phyloP scores from a whole-genome alignment of 1,284 basidiomycete genomes.

The Exsudoporus floridanus region DNA sequence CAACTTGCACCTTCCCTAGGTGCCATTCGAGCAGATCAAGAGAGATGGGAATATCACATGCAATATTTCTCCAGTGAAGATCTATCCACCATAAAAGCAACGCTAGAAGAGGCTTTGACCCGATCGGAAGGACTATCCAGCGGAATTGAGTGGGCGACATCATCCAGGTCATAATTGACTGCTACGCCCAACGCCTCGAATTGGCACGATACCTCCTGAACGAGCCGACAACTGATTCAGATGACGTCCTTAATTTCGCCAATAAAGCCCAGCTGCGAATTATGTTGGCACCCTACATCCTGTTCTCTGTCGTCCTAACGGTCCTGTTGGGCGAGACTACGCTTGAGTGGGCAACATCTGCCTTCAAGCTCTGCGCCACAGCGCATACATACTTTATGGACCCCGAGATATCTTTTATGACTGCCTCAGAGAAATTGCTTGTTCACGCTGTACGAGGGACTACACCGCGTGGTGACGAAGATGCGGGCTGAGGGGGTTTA shows the following conservation, averaged over 20 bases:
- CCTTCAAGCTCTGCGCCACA: slow-evolving; percentile 32
- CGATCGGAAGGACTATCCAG: slow-evolving; percentile 22
- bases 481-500: slow-evolving; percentile 44
- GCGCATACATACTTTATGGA: slow-evolving; percentile 35
- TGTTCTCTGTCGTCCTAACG: background rate
- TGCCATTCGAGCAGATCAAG: slow-evolving; percentile 21
- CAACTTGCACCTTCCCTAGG: slow-evolving; percentile 30
- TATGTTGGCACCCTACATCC: slow-evolving; percentile 22
- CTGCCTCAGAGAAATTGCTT: slow-evolving; percentile 38
- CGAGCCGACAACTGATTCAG: slow-evolving; percentile 1
- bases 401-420: slow-evolving; percentile 22
- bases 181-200: slow-evolving; percentile 45
- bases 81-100: slow-evolving; percentile 9
- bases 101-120: slow-evolving; percentile 25
- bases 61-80: slow-evolving; percentile 30
- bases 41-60: slow-evolving; percentile 30
- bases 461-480: slow-evolving; percentile 40
- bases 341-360: slow-evolving; percentile 26
- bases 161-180: slow-evolving; percentile 40
- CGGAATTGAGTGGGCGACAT: slow-evolving; percentile 46
- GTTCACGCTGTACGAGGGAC: slow-evolving; percentile 36
- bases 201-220: slow-evolving; percentile 39
- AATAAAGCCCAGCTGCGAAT: slow-evolving; percentile 18
- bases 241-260: slow-evolving; percentile 6
- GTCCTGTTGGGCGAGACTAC: background rate